Base-by-base conservation (phyloP, 192 early-diverging fungal genomes). In the Chytriomyces hyalinus region DNA sequence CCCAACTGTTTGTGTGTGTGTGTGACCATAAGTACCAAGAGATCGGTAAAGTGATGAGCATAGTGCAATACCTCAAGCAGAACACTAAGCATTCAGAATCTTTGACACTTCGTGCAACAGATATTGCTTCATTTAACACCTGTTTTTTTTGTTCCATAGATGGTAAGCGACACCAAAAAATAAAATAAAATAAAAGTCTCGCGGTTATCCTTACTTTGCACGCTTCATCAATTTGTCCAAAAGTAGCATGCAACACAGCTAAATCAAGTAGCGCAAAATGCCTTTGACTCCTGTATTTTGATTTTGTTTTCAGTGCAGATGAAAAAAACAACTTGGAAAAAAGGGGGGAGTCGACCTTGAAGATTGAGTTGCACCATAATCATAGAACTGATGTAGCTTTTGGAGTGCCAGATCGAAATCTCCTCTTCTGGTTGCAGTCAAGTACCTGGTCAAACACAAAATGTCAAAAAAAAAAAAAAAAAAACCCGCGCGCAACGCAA, bases 311-410 rank as follows among this genome's bases (percentile, higher is more conserved):
- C 24, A 26, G 24, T 10, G 17, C 5, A 67, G 13, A 67, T 43
- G 13, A 15, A 13, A 28, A 28, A n/a, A 10, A 9, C 36, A n/a
- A 63, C 17, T 28, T 43, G 2, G 6, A 67, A 67, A 63, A 9
- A 47, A 6, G 36, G 36, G 36, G 1, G 3, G 36, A n/a, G 36
- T 15, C 46, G 4, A 70, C 68, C 53, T 70, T 49, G 49, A 28
- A n/a, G 20, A 44, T 6, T 70, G 68, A n/a, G 53, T 26, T n/a
- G 68, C 49, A 5, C 49, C 28, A 15, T 70, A 70, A 70, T 70
- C 68, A 28, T 44, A 70, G 47, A 70, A 70, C 13, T 70, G 68
- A 53, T 53, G 68, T 6, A 70, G 20, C 47, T 70, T 70, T 43
- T 49, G 9, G 22, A 70, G 22, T 22, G 68, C 68, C 13, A 45